These are phyloP conservation scores for Thelonectria blattea DNA, from an alignment of 2,329 filamentous ascomycete genomes.

Conservation along the genomic window DNA sequence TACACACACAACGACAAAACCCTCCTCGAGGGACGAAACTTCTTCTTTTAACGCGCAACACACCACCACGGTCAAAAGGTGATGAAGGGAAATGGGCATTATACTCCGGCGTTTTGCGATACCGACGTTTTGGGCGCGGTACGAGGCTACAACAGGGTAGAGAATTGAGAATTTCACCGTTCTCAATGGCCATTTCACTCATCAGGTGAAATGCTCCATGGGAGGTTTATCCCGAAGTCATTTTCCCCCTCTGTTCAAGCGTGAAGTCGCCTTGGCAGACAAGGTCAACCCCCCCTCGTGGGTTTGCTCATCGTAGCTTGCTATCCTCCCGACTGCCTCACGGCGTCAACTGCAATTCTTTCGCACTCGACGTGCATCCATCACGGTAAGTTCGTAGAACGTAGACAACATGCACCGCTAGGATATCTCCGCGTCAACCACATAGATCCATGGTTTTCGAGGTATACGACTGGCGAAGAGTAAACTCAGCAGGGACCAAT, in stretches of 20 bases:
- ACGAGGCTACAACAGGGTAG: slow-evolving; percentile 47
- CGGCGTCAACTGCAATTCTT: slow-evolving; percentile 20
- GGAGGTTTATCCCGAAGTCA: slow-evolving; percentile 75
- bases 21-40: slow-evolving; percentile 29
- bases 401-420: slow-evolving; percentile 60
- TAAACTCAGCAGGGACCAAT: slow-evolving; percentile 56
- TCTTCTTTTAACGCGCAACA: slow-evolving; percentile 31
- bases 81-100: slow-evolving; percentile 44
- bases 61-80: slow-evolving; percentile 33
- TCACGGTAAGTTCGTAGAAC: slow-evolving; percentile 32
- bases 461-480: slow-evolving; percentile 96
- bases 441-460: slow-evolving; percentile 74
- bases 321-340: slow-evolving; percentile 10
- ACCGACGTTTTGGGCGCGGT: slow-evolving; percentile 39
- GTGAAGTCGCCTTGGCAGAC: slow-evolving; percentile 18
- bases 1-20: slow-evolving; percentile 28
- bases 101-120: slow-evolving; percentile 48
- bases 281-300: slow-evolving; percentile 7
- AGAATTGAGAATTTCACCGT: slow-evolving; percentile 52
- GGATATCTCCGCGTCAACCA: slow-evolving; percentile 88
- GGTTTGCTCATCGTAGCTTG: slow-evolving; percentile 27
- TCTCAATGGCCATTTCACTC: slow-evolving; percentile 78
- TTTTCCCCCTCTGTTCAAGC: slow-evolving; percentile 35
- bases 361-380: slow-evolving; percentile 9
- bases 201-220: slow-evolving; percentile 74